Conservation (phyloP, 2,329 filamentous ascomycete genomes). For the Fonsecaea nubica region DNA sequence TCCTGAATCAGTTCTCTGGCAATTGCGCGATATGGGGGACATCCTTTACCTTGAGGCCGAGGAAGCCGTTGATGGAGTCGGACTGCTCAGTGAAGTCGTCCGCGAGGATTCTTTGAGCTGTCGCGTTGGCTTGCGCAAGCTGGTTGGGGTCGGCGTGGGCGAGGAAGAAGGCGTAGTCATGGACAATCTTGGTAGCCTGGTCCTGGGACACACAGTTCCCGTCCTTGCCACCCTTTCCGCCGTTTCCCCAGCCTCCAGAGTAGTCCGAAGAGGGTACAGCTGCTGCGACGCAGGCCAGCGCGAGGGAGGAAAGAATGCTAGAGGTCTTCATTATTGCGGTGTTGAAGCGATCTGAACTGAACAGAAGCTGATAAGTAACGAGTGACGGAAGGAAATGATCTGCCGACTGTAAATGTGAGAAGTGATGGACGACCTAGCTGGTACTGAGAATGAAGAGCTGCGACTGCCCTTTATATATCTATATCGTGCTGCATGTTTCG, state of each 20-base stretch:
- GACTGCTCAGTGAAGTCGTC: conserved; percentile 19
- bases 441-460: conserved; percentile 1
- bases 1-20: not conserved
- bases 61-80: conserved; percentile 22
- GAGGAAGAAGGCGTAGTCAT: conserved; percentile 21
- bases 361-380: conserved; percentile 9
- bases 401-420: not conserved
- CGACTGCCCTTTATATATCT: conserved; percentile 2
- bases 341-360: not conserved
- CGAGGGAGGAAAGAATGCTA: conserved; percentile 14
- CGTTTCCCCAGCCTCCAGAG: conserved; percentile 1
- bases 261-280: conserved; percentile 16
- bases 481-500: not conserved
- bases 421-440: not conserved
- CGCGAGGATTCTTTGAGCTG: conserved; percentile 15
- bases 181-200: conserved; percentile 17
- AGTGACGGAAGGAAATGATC: conserved; percentile 14
- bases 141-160: conserved; percentile 17
- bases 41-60: conserved; percentile 12
- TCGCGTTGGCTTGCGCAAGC: conserved; percentile 15
- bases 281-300: conserved; percentile 2
- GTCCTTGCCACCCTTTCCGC: not conserved
- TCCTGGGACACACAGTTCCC: conserved; percentile 8
- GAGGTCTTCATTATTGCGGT: conserved; percentile 14
- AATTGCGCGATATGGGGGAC: not conserved